Evolutionary conservation across 2,329 filamentous ascomycete species (phyloP).

Genomic region (Aspergillus oerlinghausenensis): DNA sequence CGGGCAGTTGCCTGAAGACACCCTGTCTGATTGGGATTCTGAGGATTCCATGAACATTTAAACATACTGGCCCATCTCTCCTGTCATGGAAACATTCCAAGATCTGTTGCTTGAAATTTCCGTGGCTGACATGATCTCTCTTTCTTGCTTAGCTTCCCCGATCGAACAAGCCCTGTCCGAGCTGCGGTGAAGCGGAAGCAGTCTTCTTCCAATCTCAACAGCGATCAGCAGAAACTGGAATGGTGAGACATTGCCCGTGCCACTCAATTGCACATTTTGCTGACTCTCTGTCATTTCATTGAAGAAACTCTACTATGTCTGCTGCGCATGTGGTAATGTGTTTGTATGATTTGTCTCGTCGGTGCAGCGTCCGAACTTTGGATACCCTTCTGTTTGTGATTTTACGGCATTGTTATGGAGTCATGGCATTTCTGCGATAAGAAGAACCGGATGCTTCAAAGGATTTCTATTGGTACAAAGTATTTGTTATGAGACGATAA

Average conservation of each 20-base stretch:
- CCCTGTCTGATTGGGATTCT: conserved; percentile 12
- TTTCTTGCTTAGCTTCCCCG: conserved; percentile 69
- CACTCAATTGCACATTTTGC: conserved; percentile 2
- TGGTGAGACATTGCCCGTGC: conserved; percentile 61
- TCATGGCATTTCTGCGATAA: conserved; percentile 15
- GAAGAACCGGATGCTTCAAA: conserved; percentile 7
- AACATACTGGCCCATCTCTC: not conserved
- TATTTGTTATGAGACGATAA: conserved; percentile 14
- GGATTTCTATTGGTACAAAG: conserved; percentile 28
- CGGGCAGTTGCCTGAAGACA: conserved; percentile 32
- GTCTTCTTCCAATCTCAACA: conserved; percentile 99
- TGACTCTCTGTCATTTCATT: conserved; percentile 9
- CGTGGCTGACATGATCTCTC: conserved; percentile 29
- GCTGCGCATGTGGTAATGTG: conserved; percentile 87
- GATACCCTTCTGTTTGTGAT: conserved; percentile 28
- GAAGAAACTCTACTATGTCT: conserved; percentile 90
- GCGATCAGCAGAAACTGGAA: conserved; percentile 92
- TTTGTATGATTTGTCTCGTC: conserved; percentile 46
- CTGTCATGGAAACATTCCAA: conserved; percentile 8
- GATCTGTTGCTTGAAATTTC: conserved; percentile 11
- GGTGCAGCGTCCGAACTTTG: conserved; percentile 12
- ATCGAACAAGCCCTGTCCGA: conserved; percentile 78
- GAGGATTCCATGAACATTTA: conserved; percentile 11
- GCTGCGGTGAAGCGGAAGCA: conserved; percentile 80
- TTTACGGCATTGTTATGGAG: conserved; percentile 18